phyloP scores from a whole-genome alignment of 306 rosid genomes.

The Citrullus colocynthis region DNA sequence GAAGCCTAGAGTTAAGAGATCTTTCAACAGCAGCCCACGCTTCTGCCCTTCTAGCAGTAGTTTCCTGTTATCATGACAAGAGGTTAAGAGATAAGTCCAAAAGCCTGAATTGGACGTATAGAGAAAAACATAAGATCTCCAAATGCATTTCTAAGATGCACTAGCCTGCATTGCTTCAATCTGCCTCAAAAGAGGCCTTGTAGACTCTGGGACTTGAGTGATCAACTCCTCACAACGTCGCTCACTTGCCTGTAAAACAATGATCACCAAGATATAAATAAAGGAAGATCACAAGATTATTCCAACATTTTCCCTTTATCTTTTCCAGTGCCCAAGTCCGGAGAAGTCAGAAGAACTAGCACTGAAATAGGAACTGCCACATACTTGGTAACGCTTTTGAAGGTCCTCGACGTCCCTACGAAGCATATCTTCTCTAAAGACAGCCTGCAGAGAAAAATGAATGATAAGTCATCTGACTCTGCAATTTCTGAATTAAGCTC shows the following conservation, averaged over 20 bases:
- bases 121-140: slow-evolving; percentile 9
- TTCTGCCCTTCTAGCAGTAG: slow-evolving; percentile 82
- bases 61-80: slow-evolving; percentile 54
- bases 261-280: slow-evolving; percentile 7
- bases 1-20: slow-evolving; percentile 81
- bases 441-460: slow-evolving; percentile 50
- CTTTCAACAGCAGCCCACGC: slow-evolving; percentile 99
- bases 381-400: slow-evolving; percentile 89
- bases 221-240: slow-evolving; percentile 94
- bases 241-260: slow-evolving; percentile 78
- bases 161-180: slow-evolving; percentile 98
- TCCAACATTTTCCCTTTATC: not conserved
- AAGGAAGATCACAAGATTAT: slow-evolving; percentile 1
- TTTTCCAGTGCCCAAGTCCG: not conserved
- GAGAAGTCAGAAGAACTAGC: not conserved
- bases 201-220: slow-evolving; percentile 96
- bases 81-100: slow-evolving; percentile 17
- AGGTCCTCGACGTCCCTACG: slow-evolving; percentile 89
- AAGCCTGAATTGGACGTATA: slow-evolving; percentile 8
- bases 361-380: slow-evolving; percentile 15
- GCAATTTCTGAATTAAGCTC: slow-evolving; percentile 1
- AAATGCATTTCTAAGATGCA: slow-evolving; percentile 6
- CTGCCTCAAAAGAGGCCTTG: slow-evolving; percentile 96
- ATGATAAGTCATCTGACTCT: slow-evolving; percentile 2
- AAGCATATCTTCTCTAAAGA: slow-evolving; percentile 85